Evolutionary conservation across 140 eudicot genomes (phyloP), one percentile per base, ranked within the genome.

Genomic region (Stevia rebaudiana): DNA sequence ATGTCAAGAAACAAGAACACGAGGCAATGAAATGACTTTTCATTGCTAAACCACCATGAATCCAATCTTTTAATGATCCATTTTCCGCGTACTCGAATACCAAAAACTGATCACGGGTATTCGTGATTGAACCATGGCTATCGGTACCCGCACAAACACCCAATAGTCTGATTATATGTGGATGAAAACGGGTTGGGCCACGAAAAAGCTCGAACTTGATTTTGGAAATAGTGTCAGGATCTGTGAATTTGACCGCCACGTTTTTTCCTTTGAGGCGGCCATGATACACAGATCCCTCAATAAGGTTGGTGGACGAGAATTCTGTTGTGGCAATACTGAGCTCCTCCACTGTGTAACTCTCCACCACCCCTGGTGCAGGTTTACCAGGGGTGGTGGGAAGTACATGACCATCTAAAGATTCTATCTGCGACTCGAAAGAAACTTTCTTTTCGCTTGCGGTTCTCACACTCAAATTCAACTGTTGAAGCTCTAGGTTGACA

Each of bases 31-130:
- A 88, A 8, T 92, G 98, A 78, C 88, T 88, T 63, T 92, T 92
- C 82, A 88, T 80, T 19, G 98, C 98, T 51, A 88, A 71, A 3
- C 98, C 98, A 3, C 98, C 96, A 43, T 92, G 98, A 39, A 92
- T 75, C 98, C 98, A 92, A 54, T 92, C 98, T 77, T 83, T 85
- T 49, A 92, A 71, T 3, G 98, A 88, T 21, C 96, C 98, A 11
- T 92, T 92, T 52, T 68, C 69, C 4, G 96, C 96, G 12, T 85
- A 92, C 84, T 92, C 95, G 3, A 81, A 76, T 12, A 88, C 90
- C 63, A 84, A 42, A 64, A 65, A 81, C 5, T 86, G 75, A 35
- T 86, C 80, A 3, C 74, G 37, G 0, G 51, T 5, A 23, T 50
- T 17, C 5, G 19, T 25, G 6, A 37, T 15, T 23, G 70, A 23